phyloP scores from a whole-genome alignment of 805 yeast species.

The Schizosaccharomyces japonicus region DNA sequence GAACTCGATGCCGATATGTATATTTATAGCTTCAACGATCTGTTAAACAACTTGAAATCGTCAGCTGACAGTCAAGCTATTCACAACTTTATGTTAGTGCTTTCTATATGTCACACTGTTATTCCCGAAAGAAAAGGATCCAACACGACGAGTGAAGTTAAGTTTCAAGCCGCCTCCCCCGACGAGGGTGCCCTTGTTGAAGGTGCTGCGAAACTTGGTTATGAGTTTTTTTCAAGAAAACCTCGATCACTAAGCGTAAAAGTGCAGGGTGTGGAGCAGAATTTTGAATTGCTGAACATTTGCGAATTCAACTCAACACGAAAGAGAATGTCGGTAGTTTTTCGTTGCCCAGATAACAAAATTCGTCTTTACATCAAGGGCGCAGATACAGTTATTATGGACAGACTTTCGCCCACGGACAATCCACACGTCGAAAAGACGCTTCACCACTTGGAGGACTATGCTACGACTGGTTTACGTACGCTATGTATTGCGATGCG shows the following conservation, averaged over 20 bases:
- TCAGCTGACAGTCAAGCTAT: slow-evolving; percentile 19
- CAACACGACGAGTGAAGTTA: slow-evolving; percentile 24
- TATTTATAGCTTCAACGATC: slow-evolving; percentile 41
- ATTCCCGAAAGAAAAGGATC: slow-evolving; percentile 49
- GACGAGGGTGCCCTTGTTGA: slow-evolving; percentile 97
- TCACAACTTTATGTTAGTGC: slow-evolving; percentile 54
- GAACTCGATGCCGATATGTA: slow-evolving; percentile 58
- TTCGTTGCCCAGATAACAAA: slow-evolving; percentile 80
- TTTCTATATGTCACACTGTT: slow-evolving; percentile 91
- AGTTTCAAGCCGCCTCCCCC: slow-evolving; percentile 96
- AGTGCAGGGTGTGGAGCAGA: slow-evolving; percentile 26
- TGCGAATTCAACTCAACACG: slow-evolving; percentile 95
- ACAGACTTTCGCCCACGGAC: slow-evolving; percentile 38
- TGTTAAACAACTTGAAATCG: slow-evolving; percentile 16
- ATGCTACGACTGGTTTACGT: slow-evolving; percentile 87
- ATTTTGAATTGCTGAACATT: slow-evolving; percentile 61
- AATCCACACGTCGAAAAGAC: slow-evolving; percentile 72
- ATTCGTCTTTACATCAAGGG: slow-evolving; percentile 83
- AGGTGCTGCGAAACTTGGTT: slow-evolving; percentile 82
- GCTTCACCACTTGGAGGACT: slow-evolving; percentile 70
- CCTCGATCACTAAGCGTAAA: slow-evolving; percentile 61
- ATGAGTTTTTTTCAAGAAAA: slow-evolving; percentile 56
- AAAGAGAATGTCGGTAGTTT: slow-evolving; percentile 89
- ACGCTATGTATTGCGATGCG: slow-evolving; percentile 81
- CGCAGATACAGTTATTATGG: slow-evolving; percentile 88